Evolutionary conservation across 2,329 filamentous ascomycete species (phyloP).

Genomic region (Penicillium sp.): DNA sequence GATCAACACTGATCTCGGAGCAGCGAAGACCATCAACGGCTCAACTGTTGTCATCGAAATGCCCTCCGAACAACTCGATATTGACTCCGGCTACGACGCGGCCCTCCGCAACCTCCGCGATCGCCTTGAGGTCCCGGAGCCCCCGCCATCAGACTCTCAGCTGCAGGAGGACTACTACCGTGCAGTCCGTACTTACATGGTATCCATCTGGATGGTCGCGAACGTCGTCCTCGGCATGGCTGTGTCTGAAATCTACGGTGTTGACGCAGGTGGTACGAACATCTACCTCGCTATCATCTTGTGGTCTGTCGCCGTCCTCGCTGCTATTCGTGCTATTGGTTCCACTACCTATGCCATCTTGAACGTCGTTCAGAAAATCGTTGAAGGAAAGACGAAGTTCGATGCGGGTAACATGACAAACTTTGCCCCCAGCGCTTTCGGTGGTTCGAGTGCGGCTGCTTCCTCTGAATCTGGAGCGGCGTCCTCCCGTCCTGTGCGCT

Average conservation of each 20-base stretch:
- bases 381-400: constrained; percentile 76
- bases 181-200: constrained; percentile 96
- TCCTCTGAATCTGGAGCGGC: constrained; percentile 16
- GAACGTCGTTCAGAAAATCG: constrained; percentile 76
- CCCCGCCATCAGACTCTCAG: constrained; percentile 67
- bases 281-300: constrained; percentile 90
- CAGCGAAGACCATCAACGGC: constrained; percentile 72
- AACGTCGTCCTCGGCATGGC: constrained; percentile 94
- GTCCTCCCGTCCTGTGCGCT: constrained; percentile 21
- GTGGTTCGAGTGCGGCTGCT: constrained; percentile 19
- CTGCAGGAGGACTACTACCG: constrained; percentile 98
- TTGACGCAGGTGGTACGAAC: constrained; percentile 71
- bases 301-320: constrained; percentile 83
- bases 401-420: constrained; percentile 35
- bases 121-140: constrained; percentile 72
- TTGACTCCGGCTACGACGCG: constrained; percentile 96
- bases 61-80: constrained; percentile 96
- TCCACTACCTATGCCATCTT: constrained; percentile 78
- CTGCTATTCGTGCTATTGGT: constrained; percentile 83
- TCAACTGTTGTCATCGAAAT: constrained; percentile 92
- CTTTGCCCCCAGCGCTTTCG: constrained; percentile 22
- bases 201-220: constrained; percentile 86
- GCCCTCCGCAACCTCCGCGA: constrained; percentile 94
- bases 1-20: constrained; percentile 85
- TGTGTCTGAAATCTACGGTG: constrained; percentile 79